phyloP scores from a whole-genome alignment of 1,284 basidiomycete genomes.

The Moesziomyces globuligerus region DNA sequence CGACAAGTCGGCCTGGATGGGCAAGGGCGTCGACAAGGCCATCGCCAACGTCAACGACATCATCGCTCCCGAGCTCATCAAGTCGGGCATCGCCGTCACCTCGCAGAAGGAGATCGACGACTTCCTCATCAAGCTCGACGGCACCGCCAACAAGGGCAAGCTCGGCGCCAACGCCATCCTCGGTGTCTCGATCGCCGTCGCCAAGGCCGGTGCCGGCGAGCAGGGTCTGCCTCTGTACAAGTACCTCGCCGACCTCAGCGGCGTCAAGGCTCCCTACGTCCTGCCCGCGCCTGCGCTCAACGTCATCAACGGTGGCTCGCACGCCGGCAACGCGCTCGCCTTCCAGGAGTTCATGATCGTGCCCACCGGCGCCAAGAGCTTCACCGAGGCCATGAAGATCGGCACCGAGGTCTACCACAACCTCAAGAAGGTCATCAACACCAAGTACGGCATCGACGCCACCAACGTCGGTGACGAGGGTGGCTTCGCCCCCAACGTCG shows the following conservation, averaged over 20 bases:
- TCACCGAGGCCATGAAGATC: slow-evolving; percentile 98
- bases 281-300: slow-evolving; percentile 83
- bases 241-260: slow-evolving; percentile 93
- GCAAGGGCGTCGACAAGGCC: slow-evolving; percentile 89
- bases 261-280: slow-evolving; percentile 86
- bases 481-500: slow-evolving; percentile 98
- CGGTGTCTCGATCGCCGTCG: slow-evolving; percentile 95
- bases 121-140: slow-evolving; percentile 98
- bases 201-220: slow-evolving; percentile 83
- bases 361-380: slow-evolving; percentile 96
- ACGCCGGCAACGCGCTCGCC: slow-evolving; percentile 97
- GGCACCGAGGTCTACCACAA: slow-evolving; percentile 98
- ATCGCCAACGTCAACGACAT: slow-evolving; percentile 92
- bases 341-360: slow-evolving; percentile 94
- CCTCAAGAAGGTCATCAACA: slow-evolving; percentile 98
- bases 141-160: slow-evolving; percentile 98
- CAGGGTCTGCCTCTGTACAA: slow-evolving; percentile 89
- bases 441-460: slow-evolving; percentile 99
- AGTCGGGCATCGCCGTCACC: slow-evolving; percentile 85
- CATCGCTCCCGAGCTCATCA: slow-evolving; percentile 89
- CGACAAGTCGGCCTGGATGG: slow-evolving; percentile 90
- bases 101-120: slow-evolving; percentile 97
- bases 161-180: slow-evolving; percentile 99
- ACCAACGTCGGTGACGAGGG: slow-evolving; percentile 99
- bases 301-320: slow-evolving; percentile 99